Evolutionary conservation across 148 eudicot genomes (phyloP).

Genomic region (Rhododendron molle): DNA sequence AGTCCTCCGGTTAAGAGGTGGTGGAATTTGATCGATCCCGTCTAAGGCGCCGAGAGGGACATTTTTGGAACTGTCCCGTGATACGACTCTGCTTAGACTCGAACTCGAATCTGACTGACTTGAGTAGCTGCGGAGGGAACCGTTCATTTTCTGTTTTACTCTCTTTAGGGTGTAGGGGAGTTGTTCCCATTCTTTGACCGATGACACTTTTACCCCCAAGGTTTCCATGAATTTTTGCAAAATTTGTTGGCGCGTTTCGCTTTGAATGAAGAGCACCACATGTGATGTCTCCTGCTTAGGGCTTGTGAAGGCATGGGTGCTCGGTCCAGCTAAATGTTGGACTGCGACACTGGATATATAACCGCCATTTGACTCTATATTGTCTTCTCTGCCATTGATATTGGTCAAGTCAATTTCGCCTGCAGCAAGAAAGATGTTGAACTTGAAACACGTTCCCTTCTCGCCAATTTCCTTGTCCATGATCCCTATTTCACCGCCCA

Average conservation of each 20-base stretch:
- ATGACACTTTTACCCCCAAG: conserved; percentile 42
- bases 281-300: conserved; percentile 39
- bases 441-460: conserved; percentile 67
- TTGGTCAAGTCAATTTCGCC: conserved; percentile 4
- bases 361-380: conserved; percentile 10
- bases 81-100: conserved; percentile 17
- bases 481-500: conserved; percentile 84
- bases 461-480: conserved; percentile 51
- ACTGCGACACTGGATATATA: conserved; percentile 15
- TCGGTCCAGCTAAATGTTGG: conserved; percentile 13
- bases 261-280: conserved; percentile 55
- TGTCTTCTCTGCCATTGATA: conserved; percentile 4
- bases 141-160: conserved; percentile 28
- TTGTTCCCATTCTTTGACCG: conserved; percentile 30
- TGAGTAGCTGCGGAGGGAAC: conserved; percentile 27
- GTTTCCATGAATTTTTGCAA: conserved; percentile 45
- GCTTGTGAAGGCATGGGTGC: conserved; percentile 16
- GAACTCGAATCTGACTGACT: conserved; percentile 29
- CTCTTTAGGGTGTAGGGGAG: conserved; percentile 40
- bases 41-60: conserved; percentile 36
- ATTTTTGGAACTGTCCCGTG: conserved; percentile 13
- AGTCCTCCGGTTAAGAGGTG: conserved; percentile 18
- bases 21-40: conserved; percentile 21
- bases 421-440: conserved; percentile 44
- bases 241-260: conserved; percentile 42